A percentile compares a stretch with the other conserved stretches of the same genome.
phyloP scores from a whole-genome alignment of 805 yeast species.

The Henningerozyma blattae region DNA sequence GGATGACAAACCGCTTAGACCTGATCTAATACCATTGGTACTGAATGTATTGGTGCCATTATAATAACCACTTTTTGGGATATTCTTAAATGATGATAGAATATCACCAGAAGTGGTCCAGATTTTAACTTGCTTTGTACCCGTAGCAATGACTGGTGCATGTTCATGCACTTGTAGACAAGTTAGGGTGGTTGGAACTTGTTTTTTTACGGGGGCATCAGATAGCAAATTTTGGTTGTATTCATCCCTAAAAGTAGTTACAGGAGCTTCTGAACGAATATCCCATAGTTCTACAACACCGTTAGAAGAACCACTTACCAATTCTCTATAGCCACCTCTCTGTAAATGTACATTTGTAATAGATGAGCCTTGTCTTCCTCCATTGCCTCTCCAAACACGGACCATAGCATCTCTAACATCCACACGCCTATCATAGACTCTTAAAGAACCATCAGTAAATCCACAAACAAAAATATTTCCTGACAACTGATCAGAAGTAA shows the following conservation, averaged over 20 bases:
- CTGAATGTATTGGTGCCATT: slow-evolving; percentile 19
- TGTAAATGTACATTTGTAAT: slow-evolving; percentile 85
- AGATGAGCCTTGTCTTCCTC: slow-evolving; percentile 35
- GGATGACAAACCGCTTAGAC: slow-evolving; percentile 3
- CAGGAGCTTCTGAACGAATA: slow-evolving; percentile 62
- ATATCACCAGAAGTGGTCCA: slow-evolving; percentile 81
- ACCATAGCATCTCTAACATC: slow-evolving; percentile 82
- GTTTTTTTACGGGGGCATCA: slow-evolving; percentile 8
- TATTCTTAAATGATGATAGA: slow-evolving; percentile 45
- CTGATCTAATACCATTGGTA: slow-evolving; percentile 22
- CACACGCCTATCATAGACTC: slow-evolving; percentile 83
- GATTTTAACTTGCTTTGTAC: slow-evolving; percentile 53
- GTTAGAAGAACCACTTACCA: slow-evolving; percentile 71
- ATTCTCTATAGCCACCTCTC: slow-evolving; percentile 88
- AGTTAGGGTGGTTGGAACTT: slow-evolving; percentile 35
- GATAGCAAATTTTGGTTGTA: slow-evolving; percentile 13
- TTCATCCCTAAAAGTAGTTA: slow-evolving; percentile 49
- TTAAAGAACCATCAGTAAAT: slow-evolving; percentile 76
- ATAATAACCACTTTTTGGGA: slow-evolving; percentile 18
- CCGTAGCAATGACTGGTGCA: slow-evolving; percentile 89
- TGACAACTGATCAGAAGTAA: slow-evolving; percentile 92
- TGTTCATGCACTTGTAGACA: slow-evolving; percentile 85
- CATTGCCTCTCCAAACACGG: slow-evolving; percentile 59
- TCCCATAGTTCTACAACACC: slow-evolving; percentile 89
- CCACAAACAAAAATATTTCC: slow-evolving; percentile 88